Base-by-base conservation (phyloP, 768 basidiomycete species). In the Kondoa malvinella region DNA sequence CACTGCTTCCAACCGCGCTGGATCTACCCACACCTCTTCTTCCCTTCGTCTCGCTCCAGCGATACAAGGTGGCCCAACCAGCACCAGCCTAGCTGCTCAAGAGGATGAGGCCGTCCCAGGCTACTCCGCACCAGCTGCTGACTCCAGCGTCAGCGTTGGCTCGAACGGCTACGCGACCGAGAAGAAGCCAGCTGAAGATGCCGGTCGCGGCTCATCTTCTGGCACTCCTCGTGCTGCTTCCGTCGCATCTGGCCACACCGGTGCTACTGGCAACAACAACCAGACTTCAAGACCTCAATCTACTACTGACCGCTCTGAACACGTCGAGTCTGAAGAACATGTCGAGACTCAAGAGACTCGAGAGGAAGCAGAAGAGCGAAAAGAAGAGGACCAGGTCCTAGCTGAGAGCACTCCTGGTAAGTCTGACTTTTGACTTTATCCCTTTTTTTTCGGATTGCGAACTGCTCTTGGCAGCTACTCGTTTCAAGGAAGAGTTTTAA, bases 161-260 rank as follows among this genome's bases (percentile, higher is more conserved):
- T 29, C 58, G 58, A 61, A 59, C 56, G 74, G 74, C 3, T 75
- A 74, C 68, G 71, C 72, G 1, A 65, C 67, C 27, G 74, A 75
- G 71, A 75, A 75, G 74, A 75, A 75, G 71, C 33, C 63, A 25
- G 66, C 27, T 31, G 64, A 65, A 16, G 63, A 3, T 27, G 27
- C 29, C 58, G 58, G 30, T 8, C 40, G 12, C 40, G 21, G 21
- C 40, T 8, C 40, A 8, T 50, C 40, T 8, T 50, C 40, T 50
- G 40, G 21, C 8, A 8, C 40, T 8, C 8, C 40, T 50, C 40
- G 12, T 8, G 40, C 40, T 50, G 40, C 8, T 21, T 8, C 8
- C 8, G 40, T 8, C 8, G 40, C 40, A 50, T 21, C 21, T 50
- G 40, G 21, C 21, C 40, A 50, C 40, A 50, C 21, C 21, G 40